phyloP scores from a whole-genome alignment of 2,329 filamentous ascomycete genomes.

The Alternaria viburni region DNA sequence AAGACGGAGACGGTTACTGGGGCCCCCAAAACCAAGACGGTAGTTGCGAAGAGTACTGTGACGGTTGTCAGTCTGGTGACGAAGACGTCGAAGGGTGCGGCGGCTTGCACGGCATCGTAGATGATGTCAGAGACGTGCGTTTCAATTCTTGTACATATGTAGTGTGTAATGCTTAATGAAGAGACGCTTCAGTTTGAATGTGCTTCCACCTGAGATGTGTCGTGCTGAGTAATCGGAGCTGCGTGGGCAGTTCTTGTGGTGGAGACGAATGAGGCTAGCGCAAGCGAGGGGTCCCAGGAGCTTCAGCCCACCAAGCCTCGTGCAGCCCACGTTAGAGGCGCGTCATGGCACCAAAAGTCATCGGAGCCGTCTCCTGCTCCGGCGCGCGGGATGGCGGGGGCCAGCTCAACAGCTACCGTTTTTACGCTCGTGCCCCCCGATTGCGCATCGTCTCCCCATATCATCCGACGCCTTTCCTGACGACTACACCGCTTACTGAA shows the following conservation, averaged over 20 bases:
- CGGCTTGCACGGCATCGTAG: constrained; percentile 8
- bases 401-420: constrained; percentile 9
- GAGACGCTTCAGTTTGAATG: neutral
- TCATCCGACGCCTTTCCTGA: neutral
- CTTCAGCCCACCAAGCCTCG: neutral
- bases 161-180: constrained; percentile 2
- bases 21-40: constrained; percentile 16
- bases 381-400: constrained; percentile 23
- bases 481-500: constrained; percentile 11
- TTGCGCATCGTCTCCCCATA: constrained; percentile 4
- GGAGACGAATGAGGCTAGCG: neutral
- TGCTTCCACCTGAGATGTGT: neutral
- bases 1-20: constrained; percentile 19
- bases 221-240: neutral
- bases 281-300: neutral
- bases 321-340: neutral
- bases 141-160: neutral
- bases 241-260: neutral
- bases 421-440: constrained; percentile 7
- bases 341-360: constrained; percentile 7
- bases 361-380: constrained; percentile 8
- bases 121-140: neutral
- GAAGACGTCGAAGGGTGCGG: constrained; percentile 24
- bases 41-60: constrained; percentile 12
- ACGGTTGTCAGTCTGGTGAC: constrained; percentile 15